These are phyloP conservation scores for Dactylellina sp. DNA, from an alignment of 2,329 filamentous ascomycete species.

Conservation along the genomic window DNA sequence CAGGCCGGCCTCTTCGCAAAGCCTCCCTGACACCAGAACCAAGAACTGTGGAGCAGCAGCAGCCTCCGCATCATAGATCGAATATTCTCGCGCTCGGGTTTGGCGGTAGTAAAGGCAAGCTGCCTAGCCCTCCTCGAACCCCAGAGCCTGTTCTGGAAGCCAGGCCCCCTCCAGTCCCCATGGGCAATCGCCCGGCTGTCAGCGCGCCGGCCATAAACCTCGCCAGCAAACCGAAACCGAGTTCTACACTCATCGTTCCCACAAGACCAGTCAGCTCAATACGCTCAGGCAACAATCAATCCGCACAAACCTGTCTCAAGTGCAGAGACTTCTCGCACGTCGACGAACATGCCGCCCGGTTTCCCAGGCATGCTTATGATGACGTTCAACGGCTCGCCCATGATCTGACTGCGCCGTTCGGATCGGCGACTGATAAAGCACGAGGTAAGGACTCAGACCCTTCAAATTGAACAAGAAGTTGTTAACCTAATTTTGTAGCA, in stretches of 20 bases:
- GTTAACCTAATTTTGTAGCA: slow-evolving; percentile 64
- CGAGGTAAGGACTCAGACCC: slow-evolving; percentile 64
- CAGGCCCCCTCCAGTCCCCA: slow-evolving; percentile 60
- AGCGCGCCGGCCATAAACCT: slow-evolving; percentile 35
- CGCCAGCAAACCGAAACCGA: slow-evolving; percentile 26
- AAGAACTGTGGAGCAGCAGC: neutral
- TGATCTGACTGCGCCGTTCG: slow-evolving; percentile 81
- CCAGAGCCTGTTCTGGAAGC: slow-evolving; percentile 63
- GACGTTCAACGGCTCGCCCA: slow-evolving; percentile 80
- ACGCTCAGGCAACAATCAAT: slow-evolving; percentile 66
- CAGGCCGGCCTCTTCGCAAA: neutral
- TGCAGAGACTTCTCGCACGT: slow-evolving; percentile 90
- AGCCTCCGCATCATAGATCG: slow-evolving; percentile 17
- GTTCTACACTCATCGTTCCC: slow-evolving; percentile 23
- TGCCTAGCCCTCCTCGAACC: slow-evolving; percentile 64
- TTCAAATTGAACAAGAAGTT: neutral
- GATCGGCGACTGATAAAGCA: slow-evolving; percentile 88
- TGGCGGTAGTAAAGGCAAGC: slow-evolving; percentile 51
- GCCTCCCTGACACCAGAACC: neutral
- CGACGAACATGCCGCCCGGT: slow-evolving; percentile 79
- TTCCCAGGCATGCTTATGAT: slow-evolving; percentile 72
- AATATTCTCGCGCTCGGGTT: slow-evolving; percentile 31
- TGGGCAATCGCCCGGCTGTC: slow-evolving; percentile 33
- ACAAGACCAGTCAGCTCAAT: slow-evolving; percentile 39
- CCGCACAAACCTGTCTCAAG: slow-evolving; percentile 73